These are phyloP conservation scores for Podila minutissima DNA, from an alignment of 192 early-diverging fungal species.

Conservation along the genomic window DNA sequence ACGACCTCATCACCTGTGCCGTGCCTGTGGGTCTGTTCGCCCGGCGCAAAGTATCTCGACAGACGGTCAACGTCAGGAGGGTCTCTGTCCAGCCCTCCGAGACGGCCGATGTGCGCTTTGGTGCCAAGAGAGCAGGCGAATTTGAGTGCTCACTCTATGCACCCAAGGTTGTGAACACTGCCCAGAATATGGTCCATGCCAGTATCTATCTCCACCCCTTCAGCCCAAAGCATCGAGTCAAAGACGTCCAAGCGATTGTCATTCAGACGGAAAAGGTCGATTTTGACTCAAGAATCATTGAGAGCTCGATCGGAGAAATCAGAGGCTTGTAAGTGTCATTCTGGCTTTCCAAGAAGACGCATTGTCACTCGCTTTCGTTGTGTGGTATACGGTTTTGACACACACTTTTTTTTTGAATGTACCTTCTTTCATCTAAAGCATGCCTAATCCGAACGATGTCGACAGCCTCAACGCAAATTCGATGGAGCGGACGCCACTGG, in stretches of 20 bases:
- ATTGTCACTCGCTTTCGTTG: too few relatives aligned
- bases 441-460: too few relatives aligned
- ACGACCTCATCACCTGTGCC: constrained; percentile 3
- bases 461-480: too few relatives aligned
- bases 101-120: background rate
- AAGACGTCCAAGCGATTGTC: background rate
- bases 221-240: background rate
- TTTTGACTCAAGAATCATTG: background rate
- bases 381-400: too few relatives aligned
- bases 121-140: background rate
- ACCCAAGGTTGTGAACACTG: background rate
- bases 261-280: constrained; percentile 9
- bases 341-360: too few relatives aligned
- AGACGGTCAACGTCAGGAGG: background rate
- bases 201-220: background rate
- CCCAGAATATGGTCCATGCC: background rate
- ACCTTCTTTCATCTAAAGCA: too few relatives aligned
- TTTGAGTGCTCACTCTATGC: background rate
- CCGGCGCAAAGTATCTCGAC: background rate
- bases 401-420: too few relatives aligned
- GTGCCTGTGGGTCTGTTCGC: background rate
- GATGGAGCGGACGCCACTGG: background rate
- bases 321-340: too few relatives aligned
- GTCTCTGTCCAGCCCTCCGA: background rate
- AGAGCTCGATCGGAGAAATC: too few relatives aligned